Base-by-base conservation (phyloP, 352 stramenopile species). In the Phytophthora idaei region DNA sequence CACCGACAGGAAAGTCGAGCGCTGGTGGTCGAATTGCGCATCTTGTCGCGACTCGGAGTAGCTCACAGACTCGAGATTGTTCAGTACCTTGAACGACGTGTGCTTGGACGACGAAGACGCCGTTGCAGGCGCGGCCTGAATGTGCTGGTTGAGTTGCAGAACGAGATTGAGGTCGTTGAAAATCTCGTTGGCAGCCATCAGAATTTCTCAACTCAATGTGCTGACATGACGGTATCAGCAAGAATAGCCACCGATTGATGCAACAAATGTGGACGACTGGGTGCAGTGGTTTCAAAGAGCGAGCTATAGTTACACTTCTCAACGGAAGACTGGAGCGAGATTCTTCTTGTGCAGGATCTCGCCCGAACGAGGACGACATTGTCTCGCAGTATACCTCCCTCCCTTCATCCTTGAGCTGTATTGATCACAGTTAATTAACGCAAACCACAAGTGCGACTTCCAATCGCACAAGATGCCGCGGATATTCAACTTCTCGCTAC, bases 141-240 rank as follows among this genome's bases (percentile, higher is more conserved):
- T 85, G 64, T 90, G 81, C 71, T 90, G 78, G 51, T 90, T 90
- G 32, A 92, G 68, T 44, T 77, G 83, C 47, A 90, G 51, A 28
- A 92, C 78, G 50, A 92, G 78, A 67, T 80, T 83, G 32, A 92
- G 67, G 65, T 92, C 83, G 68, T 89, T 80, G 76, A 92, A 90
- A 66, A 92, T 85, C 64, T 84, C 71, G 47, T 81, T 85, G 27
- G 41, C 73, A 32, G 69, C 71, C 77, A 85, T 78, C 44, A 45
- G 6, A 37, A 14, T 21, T 21, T n/a, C 41, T 41, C 29, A 31
- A 62, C 31, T 58, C 11, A 64, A 54, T 46, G 9, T 28, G 41
- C 37, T 57, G 32, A 53, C 50, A 57, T 57, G 50, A 14, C 27
- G 49, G 28, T 25, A 27, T 21, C 39, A 37, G 36, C 36, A 47